These are phyloP conservation scores for Ceratocystis variospora DNA, from an alignment of 2,329 filamentous ascomycete species.

Conservation along the genomic window DNA sequence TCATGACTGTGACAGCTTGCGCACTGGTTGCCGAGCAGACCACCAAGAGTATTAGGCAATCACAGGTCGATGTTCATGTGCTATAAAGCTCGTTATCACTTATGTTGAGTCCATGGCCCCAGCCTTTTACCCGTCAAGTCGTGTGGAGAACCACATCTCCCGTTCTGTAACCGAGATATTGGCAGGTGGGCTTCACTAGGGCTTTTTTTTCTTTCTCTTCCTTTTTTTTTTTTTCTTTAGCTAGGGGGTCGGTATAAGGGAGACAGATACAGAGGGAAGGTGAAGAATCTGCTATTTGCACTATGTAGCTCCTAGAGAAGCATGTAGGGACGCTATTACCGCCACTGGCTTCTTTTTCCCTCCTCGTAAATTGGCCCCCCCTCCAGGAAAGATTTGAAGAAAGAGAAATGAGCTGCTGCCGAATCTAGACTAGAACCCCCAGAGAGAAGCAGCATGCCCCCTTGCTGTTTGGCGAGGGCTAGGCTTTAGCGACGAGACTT, in stretches of 20 bases:
- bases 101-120: background rate
- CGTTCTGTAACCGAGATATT: constrained; percentile 3
- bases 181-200: background rate
- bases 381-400: background rate
- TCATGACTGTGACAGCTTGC: background rate
- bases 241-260: background rate
- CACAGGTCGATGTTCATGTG: background rate
- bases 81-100: background rate
- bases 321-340: background rate
- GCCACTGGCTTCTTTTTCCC: background rate
- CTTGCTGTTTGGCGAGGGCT: background rate
- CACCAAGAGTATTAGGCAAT: background rate
- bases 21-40: background rate
- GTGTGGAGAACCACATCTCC: constrained; percentile 4
- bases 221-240: too few species aligned
- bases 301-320: background rate
- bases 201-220: background rate
- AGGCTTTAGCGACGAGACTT: background rate
- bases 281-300: background rate
- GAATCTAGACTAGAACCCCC: background rate
- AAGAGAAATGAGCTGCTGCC: background rate
- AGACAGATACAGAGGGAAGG: background rate
- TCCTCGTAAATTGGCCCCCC: constrained; percentile 1
- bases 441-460: background rate
- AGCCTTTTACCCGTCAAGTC: background rate